Evolutionary conservation across 768 basidiomycete species (phyloP).

Genomic region (Podaxis sp.): DNA sequence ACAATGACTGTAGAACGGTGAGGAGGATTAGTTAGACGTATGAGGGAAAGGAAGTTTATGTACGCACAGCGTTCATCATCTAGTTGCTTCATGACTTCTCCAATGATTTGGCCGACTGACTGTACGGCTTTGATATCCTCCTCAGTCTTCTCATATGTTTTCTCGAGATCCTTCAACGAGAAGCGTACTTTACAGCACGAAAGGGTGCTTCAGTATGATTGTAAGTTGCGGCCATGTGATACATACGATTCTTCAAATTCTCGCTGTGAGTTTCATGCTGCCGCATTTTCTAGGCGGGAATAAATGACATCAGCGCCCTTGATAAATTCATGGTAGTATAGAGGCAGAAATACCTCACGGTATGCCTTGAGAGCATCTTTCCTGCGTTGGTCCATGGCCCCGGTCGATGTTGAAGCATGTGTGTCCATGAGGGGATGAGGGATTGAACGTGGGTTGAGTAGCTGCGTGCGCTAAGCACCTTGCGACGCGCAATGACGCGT

Average conservation of each 20-base stretch:
- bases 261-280: conserved; percentile 86
- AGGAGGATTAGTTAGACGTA: conserved; percentile 3
- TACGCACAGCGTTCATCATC: conserved; percentile 94
- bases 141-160: conserved; percentile 91
- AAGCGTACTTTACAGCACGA: conserved; percentile 66
- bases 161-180: conserved; percentile 86
- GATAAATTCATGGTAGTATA: neutral
- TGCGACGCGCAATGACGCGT: conserved; percentile 44
- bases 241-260: conserved; percentile 86
- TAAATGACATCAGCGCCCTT: conserved; percentile 13
- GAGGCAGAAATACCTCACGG: conserved; percentile 53
- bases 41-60: neutral
- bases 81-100: conserved; percentile 97
- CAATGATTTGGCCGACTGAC: conserved; percentile 98
- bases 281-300: conserved; percentile 78
- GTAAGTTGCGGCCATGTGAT: neutral
- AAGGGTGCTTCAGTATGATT: neutral
- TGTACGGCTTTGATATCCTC: conserved; percentile 99
- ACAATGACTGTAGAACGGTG: conserved; percentile 73
- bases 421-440: conserved; percentile 38
- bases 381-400: conserved; percentile 67
- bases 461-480: conserved; percentile 9
- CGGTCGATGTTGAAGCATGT: conserved; percentile 56
- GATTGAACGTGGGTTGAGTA: conserved; percentile 9
- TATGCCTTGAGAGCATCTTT: conserved; percentile 75